Percentiles rank a stretch among this genome's conserved stretches.
Evolutionary conservation across 805 yeast genomes (phyloP).

Genomic region (Saturnispora kantuleensis): DNA sequence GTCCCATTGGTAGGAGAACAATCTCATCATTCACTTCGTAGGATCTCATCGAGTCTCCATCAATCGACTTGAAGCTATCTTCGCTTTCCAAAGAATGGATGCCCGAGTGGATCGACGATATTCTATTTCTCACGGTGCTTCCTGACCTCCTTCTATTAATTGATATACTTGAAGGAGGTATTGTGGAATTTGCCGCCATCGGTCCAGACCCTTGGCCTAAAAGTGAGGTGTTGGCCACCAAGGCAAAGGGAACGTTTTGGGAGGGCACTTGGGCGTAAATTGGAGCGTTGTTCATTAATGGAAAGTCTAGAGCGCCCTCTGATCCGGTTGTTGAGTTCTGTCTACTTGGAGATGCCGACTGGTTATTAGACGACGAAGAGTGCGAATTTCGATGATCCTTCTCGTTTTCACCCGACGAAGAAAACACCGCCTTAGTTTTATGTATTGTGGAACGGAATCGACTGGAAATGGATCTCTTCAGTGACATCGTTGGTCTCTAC

Average conservation of each 20-base stretch:
- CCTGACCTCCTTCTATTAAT: slow-evolving; percentile 4
- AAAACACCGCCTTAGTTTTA: slow-evolving; percentile 13
- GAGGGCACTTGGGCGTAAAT: neutral
- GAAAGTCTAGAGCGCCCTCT: slow-evolving; percentile 4
- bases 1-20: slow-evolving; percentile 21
- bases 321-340: neutral
- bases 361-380: no score
- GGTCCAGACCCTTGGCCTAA: no score
- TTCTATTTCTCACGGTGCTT: slow-evolving; percentile 2
- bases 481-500: slow-evolving; percentile 8
- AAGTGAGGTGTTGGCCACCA: no score
- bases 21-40: slow-evolving; percentile 10
- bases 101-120: slow-evolving; percentile 1
- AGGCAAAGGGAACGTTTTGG: neutral
- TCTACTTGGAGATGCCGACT: neutral
- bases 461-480: slow-evolving; percentile 14
- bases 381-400: neutral
- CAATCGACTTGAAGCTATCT: slow-evolving; percentile 4
- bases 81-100: no score
- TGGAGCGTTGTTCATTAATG: slow-evolving; percentile 4
- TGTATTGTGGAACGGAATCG: slow-evolving; percentile 11
- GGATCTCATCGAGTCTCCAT: neutral
- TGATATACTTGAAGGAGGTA: neutral
- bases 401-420: neutral
- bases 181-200: neutral